Evolutionary conservation across 2,329 filamentous ascomycete genomes (phyloP).

Genomic region (Fusarium fracticaudum): DNA sequence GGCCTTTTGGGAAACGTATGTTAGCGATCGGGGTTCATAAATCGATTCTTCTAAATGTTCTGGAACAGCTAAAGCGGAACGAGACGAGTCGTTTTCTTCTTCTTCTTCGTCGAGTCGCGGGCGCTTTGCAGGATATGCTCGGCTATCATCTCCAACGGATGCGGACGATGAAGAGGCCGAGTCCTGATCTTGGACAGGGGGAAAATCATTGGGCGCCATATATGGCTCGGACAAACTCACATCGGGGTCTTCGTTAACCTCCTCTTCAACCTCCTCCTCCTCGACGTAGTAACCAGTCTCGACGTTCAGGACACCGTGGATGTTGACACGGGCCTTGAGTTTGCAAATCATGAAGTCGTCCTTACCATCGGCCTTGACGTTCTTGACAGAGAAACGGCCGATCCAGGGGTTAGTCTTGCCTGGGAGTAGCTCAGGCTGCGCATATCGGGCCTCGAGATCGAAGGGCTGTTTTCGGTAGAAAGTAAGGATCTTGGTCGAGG

Average conservation of each 20-base stretch:
- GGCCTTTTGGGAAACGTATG: slow-evolving; percentile 60
- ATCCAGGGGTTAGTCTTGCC: slow-evolving; percentile 96
- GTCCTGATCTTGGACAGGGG: background rate
- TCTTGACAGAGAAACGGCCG: slow-evolving; percentile 97
- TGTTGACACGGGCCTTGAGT: slow-evolving; percentile 95
- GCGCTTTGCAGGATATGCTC: slow-evolving; percentile 28
- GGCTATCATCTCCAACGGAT: slow-evolving; percentile 28
- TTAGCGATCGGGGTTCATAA: slow-evolving; percentile 40
- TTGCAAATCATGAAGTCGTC: slow-evolving; percentile 99
- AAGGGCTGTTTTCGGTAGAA: slow-evolving; percentile 99
- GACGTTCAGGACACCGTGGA: slow-evolving; percentile 95
- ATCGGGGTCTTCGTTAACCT: slow-evolving; percentile 80
- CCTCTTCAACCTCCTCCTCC: slow-evolving; percentile 96
- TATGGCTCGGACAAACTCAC: slow-evolving; percentile 62
- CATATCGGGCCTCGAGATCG: slow-evolving; percentile 94
- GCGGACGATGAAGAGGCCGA: slow-evolving; percentile 17
- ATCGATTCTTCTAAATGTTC: slow-evolving; percentile 3
- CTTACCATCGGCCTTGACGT: slow-evolving; percentile 90
- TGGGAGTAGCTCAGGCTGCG: slow-evolving; percentile 84
- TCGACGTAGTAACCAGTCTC: slow-evolving; percentile 98
- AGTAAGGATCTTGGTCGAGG: slow-evolving; percentile 98
- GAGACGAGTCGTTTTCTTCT: background rate
- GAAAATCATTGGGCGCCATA: background rate
- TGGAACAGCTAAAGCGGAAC: background rate
- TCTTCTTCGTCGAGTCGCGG: slow-evolving; percentile 23